Evolutionary conservation across 2,329 filamentous ascomycete species (phyloP).

Genomic region (Aspergillus ruber): DNA sequence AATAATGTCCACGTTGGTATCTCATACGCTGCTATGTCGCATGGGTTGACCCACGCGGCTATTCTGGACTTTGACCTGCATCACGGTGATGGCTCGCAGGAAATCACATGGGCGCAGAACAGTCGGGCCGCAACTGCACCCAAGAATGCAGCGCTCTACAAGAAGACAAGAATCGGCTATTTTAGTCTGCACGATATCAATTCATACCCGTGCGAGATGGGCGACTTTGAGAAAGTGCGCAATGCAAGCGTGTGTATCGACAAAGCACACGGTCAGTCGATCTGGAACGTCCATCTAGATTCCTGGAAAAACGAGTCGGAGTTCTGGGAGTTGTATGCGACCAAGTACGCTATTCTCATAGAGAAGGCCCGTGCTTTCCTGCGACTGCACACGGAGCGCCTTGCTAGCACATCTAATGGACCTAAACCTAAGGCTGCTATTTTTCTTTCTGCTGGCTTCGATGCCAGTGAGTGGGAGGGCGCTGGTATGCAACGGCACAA

Average conservation of each 20-base stretch:
- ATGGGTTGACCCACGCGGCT: conserved; percentile 86
- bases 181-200: conserved; percentile 98
- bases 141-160: conserved; percentile 68
- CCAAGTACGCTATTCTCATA: conserved; percentile 67
- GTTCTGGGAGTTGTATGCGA: conserved; percentile 84
- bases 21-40: conserved; percentile 74
- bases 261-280: conserved; percentile 83
- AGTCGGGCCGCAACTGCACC: conserved; percentile 55
- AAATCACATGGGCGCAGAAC: conserved; percentile 89
- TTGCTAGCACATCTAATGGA: conserved; percentile 52
- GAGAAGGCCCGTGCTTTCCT: conserved; percentile 76
- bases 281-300: conserved; percentile 95
- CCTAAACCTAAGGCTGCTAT: conserved; percentile 73
- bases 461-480: conserved; percentile 92
- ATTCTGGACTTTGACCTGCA: conserved; percentile 91
- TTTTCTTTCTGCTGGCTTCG: conserved; percentile 92
- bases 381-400: conserved; percentile 61
- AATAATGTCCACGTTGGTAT: conserved; percentile 98
- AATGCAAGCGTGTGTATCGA: conserved; percentile 93
- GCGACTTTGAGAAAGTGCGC: conserved; percentile 87
- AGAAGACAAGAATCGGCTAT: conserved; percentile 85
- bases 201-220: conserved; percentile 90
- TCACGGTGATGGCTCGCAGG: conserved; percentile 91
- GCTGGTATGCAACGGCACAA: conserved; percentile 91
- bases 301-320: conserved; percentile 75